Conservation (phyloP, 2,329 filamentous ascomycete genomes). For the Phialophora chinensis region DNA sequence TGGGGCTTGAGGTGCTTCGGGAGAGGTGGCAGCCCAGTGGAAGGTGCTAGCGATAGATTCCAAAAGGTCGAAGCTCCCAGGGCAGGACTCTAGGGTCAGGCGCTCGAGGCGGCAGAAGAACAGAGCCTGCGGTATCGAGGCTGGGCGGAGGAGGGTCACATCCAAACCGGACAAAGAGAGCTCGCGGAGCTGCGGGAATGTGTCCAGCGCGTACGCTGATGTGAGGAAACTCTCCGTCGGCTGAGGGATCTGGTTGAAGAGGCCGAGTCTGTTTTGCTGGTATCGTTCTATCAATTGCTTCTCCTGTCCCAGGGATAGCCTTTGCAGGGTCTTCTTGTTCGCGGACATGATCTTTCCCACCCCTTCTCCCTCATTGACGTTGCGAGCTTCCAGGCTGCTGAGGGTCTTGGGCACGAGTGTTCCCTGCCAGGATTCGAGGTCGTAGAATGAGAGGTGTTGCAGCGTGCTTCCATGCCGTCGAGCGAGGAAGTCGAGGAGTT, state of each 20-base stretch:
- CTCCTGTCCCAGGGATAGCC: slow-evolving; percentile 39
- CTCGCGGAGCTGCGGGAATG: slow-evolving; percentile 33
- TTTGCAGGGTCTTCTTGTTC: slow-evolving; percentile 34
- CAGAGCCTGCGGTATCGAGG: slow-evolving; percentile 29
- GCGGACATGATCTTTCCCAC: slow-evolving; percentile 34
- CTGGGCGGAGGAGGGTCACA: slow-evolving; percentile 30
- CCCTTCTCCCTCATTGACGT: slow-evolving; percentile 34
- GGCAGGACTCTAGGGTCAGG: slow-evolving; percentile 37
- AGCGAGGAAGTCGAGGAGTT: slow-evolving; percentile 26
- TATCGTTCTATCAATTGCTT: slow-evolving; percentile 37
- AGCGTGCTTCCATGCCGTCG: slow-evolving; percentile 30
- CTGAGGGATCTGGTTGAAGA: slow-evolving; percentile 30
- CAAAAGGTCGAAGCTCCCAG: slow-evolving; percentile 34
- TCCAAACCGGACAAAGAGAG: slow-evolving; percentile 36
- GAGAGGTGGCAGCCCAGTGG: slow-evolving; percentile 29
- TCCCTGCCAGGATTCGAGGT: slow-evolving; percentile 20
- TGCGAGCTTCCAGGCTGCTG: slow-evolving; percentile 35
- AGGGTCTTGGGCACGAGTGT: slow-evolving; percentile 29
- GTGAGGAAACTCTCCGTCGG: slow-evolving; percentile 31
- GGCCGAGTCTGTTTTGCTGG: slow-evolving; percentile 22
- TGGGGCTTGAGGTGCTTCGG: slow-evolving; percentile 29
- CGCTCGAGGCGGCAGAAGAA: slow-evolving; percentile 36
- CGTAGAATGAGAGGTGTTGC: slow-evolving; percentile 33
- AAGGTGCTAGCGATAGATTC: slow-evolving; percentile 34
- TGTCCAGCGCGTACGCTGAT: slow-evolving; percentile 26